Percentiles rank a stretch among this genome's conserved stretches.
phyloP scores from a whole-genome alignment of 352 stramenopile species.

The Pythium pyrilobum region DNA sequence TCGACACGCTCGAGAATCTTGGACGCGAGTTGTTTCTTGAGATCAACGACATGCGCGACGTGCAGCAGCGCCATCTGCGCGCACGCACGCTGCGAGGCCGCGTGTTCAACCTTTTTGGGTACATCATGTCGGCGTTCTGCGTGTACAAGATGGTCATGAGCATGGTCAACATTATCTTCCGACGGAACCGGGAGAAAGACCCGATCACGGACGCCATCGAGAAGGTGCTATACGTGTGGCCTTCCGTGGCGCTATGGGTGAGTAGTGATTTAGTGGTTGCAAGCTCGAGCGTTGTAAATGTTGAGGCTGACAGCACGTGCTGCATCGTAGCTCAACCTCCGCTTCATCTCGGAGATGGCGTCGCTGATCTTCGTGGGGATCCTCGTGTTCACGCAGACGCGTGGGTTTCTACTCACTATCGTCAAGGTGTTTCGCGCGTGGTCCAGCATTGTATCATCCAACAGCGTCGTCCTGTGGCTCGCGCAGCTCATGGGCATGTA shows the following conservation, averaged over 20 bases:
- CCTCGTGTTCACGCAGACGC: slow-evolving; percentile 79
- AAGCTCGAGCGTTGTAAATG: no score
- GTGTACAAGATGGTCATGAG: slow-evolving; percentile 88
- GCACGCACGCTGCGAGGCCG: slow-evolving; percentile 60
- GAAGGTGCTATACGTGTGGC: slow-evolving; percentile 80
- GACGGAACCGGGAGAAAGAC: slow-evolving; percentile 75
- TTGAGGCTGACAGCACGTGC: no score
- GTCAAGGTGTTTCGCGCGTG: slow-evolving; percentile 78
- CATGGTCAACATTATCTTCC: slow-evolving; percentile 77
- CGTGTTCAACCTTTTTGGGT: slow-evolving; percentile 79
- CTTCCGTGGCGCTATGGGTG: slow-evolving; percentile 62
- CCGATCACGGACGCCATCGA: slow-evolving; percentile 77
- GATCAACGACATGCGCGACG: slow-evolving; percentile 75
- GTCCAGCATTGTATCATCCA: slow-evolving; percentile 78
- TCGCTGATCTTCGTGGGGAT: slow-evolving; percentile 76
- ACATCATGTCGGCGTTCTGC: slow-evolving; percentile 71
- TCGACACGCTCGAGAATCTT: slow-evolving; percentile 72
- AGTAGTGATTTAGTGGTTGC: no score
- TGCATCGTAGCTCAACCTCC: slow-evolving; percentile 81
- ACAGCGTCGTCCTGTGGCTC: slow-evolving; percentile 78
- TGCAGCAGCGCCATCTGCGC: slow-evolving; percentile 46
- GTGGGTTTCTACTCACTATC: slow-evolving; percentile 70
- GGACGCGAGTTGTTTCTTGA: slow-evolving; percentile 77
- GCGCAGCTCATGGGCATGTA: slow-evolving; percentile 87
- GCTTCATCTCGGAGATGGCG: slow-evolving; percentile 72